Evolutionary conservation across 345 rosid species (phyloP).

Genomic region (Carallia brachiata): DNA sequence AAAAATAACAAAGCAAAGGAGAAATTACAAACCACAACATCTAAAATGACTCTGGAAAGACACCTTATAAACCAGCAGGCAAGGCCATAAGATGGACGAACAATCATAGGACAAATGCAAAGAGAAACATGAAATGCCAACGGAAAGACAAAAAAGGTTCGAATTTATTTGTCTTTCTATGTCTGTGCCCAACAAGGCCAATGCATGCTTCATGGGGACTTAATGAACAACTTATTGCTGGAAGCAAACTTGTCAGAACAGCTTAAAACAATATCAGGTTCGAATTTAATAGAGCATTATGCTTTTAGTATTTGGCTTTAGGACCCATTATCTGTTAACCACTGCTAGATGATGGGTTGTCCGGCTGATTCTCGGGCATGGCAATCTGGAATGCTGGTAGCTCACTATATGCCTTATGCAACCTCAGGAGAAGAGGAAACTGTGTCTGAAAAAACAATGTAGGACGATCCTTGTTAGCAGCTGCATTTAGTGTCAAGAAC

Average conservation of each 20-base stretch:
- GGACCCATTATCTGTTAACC: background rate
- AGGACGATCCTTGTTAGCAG: background rate
- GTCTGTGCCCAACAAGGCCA: no score
- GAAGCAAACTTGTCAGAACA: background rate
- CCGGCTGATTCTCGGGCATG: slow-evolving; percentile 46
- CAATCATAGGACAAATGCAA: no score
- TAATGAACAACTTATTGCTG: no score
- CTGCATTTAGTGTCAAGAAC: background rate
- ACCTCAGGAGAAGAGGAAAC: slow-evolving; percentile 54
- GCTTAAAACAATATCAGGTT: background rate
- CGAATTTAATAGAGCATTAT: background rate
- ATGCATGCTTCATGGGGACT: no score
- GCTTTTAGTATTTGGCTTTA: background rate
- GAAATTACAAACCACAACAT: no score
- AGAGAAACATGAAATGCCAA: no score
- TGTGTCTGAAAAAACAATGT: slow-evolving; percentile 37
- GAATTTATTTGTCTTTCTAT: no score
- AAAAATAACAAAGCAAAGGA: no score
- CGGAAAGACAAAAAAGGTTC: no score
- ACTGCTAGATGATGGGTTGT: slow-evolving; percentile 26
- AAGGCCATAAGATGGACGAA: no score
- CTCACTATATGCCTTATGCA: slow-evolving; percentile 54
- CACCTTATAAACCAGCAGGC: no score
- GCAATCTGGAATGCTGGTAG: slow-evolving; percentile 45
- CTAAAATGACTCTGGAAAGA: no score